Evolutionary conservation across 2,329 filamentous ascomycete species (phyloP).

Genomic region (Aspergillus texensis): DNA sequence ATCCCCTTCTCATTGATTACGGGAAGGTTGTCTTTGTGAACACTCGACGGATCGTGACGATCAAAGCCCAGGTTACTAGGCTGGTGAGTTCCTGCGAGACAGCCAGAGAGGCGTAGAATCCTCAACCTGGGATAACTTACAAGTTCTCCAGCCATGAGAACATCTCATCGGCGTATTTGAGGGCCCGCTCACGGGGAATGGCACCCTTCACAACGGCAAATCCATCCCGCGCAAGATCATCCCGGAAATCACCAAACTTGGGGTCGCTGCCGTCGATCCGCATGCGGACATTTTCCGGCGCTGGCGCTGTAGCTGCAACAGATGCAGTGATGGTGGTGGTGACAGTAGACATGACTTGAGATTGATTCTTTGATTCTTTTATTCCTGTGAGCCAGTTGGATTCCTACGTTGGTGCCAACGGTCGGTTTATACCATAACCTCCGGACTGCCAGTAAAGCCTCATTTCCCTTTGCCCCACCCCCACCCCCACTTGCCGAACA

Average conservation of each 20-base stretch:
- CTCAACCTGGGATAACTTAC: slow-evolving; percentile 11
- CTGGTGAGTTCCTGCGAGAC: background rate
- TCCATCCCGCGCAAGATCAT: slow-evolving; percentile 41
- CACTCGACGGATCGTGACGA: slow-evolving; percentile 37
- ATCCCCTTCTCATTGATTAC: slow-evolving; percentile 54
- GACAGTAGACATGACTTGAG: too few species aligned
- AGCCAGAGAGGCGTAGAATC: background rate
- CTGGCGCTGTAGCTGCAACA: too few species aligned
- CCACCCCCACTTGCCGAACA: too few species aligned
- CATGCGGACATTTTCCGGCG: too few species aligned
- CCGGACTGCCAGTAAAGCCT: too few species aligned
- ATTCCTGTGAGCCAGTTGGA: too few species aligned
- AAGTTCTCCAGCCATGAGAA: slow-evolving; percentile 27
- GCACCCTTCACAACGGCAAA: slow-evolving; percentile 52
- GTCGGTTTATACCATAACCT: too few species aligned
- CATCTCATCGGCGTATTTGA: slow-evolving; percentile 29
- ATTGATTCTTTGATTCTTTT: too few species aligned
- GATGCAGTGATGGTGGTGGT: too few species aligned
- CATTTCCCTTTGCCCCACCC: too few species aligned
- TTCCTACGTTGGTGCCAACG: too few species aligned
- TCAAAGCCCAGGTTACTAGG: slow-evolving; percentile 38
- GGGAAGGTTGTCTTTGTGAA: slow-evolving; percentile 35
- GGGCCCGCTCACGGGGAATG: slow-evolving; percentile 45
- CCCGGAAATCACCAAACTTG: slow-evolving; percentile 24
- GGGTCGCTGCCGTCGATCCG: too few species aligned